Evolutionary conservation across 352 stramenopile species (phyloP), one percentile per base, ranked within the genome.

Genomic region (Peronospora belbahrii): DNA sequence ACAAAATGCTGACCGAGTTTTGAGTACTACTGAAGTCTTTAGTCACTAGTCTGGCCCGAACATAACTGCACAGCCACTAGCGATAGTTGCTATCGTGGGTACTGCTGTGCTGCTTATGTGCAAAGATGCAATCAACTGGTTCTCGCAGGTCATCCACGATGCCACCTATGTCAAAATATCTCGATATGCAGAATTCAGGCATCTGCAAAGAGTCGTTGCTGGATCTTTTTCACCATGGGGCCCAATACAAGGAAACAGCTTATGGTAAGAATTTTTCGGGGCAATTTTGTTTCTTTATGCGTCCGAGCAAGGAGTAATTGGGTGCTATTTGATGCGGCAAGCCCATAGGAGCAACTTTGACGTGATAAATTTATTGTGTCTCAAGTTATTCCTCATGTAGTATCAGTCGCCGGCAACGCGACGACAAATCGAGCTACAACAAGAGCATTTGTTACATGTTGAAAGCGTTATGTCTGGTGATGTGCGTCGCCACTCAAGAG

Each of bases 291-390:
- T 36, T n/a, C 84, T 82, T 41, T 97, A 97, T 54, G 84, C 88
- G 37, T 83, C 93, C 20, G 50, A 91, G 82, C 44, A 85, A 95
- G 11, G 85, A 97, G 60, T 97, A 85, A 84, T 88, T 97, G 30
- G 92, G 97, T 56, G 89, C 87, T 32, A 95, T 97, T 37, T 84
- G 96, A 46, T 62, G 79, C 46, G 88, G 97, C 61, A 56, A 97
- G 24, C 86, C 88, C 4, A 96, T 97, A 76, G 87, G 96, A 95
- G 85, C 41, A 67, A 93, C 13, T 97, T 97, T 65, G 95, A 96
- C 55, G 85, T 97, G n/a, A 91, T 76, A 27, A 95, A 96, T 57
- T 97, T 91, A 86, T 97, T 49, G 88, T 97, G 13, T 84, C 70
- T 0, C 75, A 87, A 34, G 75, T 85, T 34, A 97, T 96, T 39